These are phyloP conservation scores for Helenozyma rhizophorensis DNA, from an alignment of 805 yeast species.

Conservation along the genomic window DNA sequence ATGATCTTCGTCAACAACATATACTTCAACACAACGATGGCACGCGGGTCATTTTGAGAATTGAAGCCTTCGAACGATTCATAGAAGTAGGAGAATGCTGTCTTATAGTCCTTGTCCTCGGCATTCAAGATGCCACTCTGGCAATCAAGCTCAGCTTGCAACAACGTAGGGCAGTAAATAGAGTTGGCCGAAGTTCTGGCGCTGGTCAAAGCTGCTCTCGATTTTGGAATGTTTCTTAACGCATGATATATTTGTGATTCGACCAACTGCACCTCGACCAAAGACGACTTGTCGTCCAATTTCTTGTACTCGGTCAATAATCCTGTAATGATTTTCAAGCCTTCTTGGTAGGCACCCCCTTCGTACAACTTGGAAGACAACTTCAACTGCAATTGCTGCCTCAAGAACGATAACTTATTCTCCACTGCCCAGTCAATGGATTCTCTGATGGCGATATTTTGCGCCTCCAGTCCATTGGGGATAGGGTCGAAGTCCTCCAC, in stretches of 20 bases:
- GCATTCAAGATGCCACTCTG: conserved; percentile 95
- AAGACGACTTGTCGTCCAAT: conserved; percentile 90
- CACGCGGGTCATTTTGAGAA: conserved; percentile 54
- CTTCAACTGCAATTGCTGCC: conserved; percentile 83
- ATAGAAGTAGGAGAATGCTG: conserved; percentile 91
- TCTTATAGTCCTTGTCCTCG: conserved; percentile 93
- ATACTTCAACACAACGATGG: conserved; percentile 81
- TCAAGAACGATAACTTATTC: conserved; percentile 80
- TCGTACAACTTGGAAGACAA: conserved; percentile 71
- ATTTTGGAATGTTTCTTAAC: conserved; percentile 82
- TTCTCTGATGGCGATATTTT: conserved; percentile 68
- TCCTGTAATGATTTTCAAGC: conserved; percentile 66
- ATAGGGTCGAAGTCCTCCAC: conserved; percentile 72
- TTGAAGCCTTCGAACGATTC: conserved; percentile 92
- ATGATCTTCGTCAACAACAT: conserved; percentile 91
- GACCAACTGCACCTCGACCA: conserved; percentile 91
- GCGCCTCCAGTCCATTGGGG: conserved; percentile 60
- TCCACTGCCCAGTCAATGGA: conserved; percentile 83
- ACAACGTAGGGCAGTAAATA: conserved; percentile 87
- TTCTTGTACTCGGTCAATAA: conserved; percentile 84
- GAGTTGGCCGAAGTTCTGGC: conserved; percentile 98
- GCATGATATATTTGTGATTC: conserved; percentile 91
- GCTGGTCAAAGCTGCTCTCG: conserved; percentile 87
- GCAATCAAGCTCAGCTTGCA: conserved; percentile 91
- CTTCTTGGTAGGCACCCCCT: conserved; percentile 59